A percentile compares a stretch with the other conserved stretches of the same genome.
phyloP scores from a whole-genome alignment of 2,329 filamentous ascomycete genomes.

The Emericellopsis atlantica region DNA sequence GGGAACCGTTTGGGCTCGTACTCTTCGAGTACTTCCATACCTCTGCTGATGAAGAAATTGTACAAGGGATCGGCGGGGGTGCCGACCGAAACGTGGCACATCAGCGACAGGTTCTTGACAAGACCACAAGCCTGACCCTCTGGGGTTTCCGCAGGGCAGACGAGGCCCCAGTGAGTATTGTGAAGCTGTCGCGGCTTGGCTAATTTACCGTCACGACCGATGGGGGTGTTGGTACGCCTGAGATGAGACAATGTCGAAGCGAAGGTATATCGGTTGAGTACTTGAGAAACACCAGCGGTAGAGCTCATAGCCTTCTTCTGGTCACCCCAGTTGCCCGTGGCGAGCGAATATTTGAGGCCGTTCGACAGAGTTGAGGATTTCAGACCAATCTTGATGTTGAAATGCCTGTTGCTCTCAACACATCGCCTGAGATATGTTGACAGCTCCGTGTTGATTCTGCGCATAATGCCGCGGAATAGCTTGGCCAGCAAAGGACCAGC shows the following conservation, averaged over 20 bases:
- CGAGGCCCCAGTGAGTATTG: constrained; percentile 96
- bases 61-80: constrained; percentile 82
- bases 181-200: constrained; percentile 96
- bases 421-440: constrained; percentile 85
- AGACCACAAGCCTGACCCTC: constrained; percentile 97
- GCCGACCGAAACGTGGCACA: constrained; percentile 97
- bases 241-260: constrained; percentile 94
- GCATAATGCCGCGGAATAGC: constrained; percentile 84
- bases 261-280: constrained; percentile 95
- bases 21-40: constrained; percentile 94
- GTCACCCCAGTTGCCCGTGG: constrained; percentile 98
- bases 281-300: constrained; percentile 94
- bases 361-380: constrained; percentile 87
- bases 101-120: constrained; percentile 93
- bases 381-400: constrained; percentile 82
- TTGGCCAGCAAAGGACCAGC: constrained; percentile 92
- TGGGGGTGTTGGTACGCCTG: constrained; percentile 92
- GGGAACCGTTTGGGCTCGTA: constrained; percentile 79
- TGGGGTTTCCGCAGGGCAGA: constrained; percentile 93
- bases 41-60: constrained; percentile 89
- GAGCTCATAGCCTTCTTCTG: constrained; percentile 96
- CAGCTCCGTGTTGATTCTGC: constrained; percentile 82
- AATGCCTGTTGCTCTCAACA: constrained; percentile 78
- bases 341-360: constrained; percentile 90
- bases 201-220: constrained; percentile 94